phyloP scores from a whole-genome alignment of 768 basidiomycete genomes.

The Pulveroboletus sp. region DNA sequence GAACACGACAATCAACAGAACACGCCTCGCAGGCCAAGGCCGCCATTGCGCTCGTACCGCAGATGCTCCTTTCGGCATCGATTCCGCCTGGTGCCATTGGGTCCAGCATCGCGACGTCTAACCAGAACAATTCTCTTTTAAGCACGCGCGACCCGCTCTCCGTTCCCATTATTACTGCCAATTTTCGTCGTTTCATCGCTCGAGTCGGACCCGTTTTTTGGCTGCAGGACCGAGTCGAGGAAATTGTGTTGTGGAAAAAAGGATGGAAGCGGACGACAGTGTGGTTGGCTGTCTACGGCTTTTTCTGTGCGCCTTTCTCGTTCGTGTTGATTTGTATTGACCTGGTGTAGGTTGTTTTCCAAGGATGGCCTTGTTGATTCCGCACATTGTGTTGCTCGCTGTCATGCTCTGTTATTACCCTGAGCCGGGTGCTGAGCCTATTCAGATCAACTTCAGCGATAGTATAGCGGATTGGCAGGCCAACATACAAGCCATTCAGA shows the following conservation, averaged over 20 bases:
- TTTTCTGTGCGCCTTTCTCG: slow-evolving; percentile 61
- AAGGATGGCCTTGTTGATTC: slow-evolving; percentile 64
- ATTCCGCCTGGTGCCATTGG: slow-evolving; percentile 4
- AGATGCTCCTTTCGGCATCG: slow-evolving; percentile 32
- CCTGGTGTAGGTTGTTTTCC: slow-evolving; percentile 67
- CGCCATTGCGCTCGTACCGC: slow-evolving; percentile 38
- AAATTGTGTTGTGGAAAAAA: slow-evolving; percentile 78
- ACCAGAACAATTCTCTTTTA: too few species aligned
- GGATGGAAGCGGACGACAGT: slow-evolving; percentile 68
- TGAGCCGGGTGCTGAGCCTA: slow-evolving; percentile 28
- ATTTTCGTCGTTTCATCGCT: slow-evolving; percentile 70
- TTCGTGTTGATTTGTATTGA: neutral
- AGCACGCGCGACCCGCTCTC: slow-evolving; percentile 70
- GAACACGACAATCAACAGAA: too few species aligned
- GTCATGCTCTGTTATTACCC: slow-evolving; percentile 70
- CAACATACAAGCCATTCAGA: slow-evolving; percentile 87
- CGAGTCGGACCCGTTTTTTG: slow-evolving; percentile 81
- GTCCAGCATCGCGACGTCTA: too few species aligned
- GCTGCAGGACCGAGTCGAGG: slow-evolving; percentile 86
- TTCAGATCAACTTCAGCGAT: slow-evolving; percentile 42
- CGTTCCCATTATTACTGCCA: slow-evolving; percentile 61
- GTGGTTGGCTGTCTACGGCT: slow-evolving; percentile 77
- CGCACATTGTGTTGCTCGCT: slow-evolving; percentile 58
- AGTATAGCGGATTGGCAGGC: slow-evolving; percentile 80
- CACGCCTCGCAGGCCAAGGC: slow-evolving; percentile 26